A percentile compares a stretch with the other conserved stretches of the same genome.
Conservation (phyloP, 1,284 basidiomycete species). For the Bjerkandera adusta region DNA sequence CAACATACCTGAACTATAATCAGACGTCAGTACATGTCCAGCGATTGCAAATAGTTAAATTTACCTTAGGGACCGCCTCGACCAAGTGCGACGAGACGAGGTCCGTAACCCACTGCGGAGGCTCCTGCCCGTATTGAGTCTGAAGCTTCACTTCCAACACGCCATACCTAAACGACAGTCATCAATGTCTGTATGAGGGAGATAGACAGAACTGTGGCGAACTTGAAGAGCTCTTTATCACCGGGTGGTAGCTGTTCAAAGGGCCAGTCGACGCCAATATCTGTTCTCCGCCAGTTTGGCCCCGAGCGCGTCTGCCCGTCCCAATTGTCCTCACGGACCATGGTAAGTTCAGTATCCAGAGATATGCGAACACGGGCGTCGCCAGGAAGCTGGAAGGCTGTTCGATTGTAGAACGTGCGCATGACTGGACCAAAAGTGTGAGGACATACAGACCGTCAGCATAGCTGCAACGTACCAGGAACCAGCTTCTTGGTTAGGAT, state of each 20-base stretch:
- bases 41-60: not conserved
- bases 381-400: constrained; percentile 97
- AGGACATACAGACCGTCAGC: constrained; percentile 5
- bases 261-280: constrained; percentile 91
- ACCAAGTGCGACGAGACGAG: constrained; percentile 94
- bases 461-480: constrained; percentile 56
- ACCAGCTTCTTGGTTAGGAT: constrained; percentile 81
- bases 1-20: constrained; percentile 12
- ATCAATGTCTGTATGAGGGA: not conserved
- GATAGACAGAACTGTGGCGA: not conserved
- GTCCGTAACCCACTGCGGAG: constrained; percentile 95
- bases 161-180: constrained; percentile 56
- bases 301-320: constrained; percentile 78
- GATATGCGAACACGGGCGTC: constrained; percentile 98
- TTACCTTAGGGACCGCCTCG: constrained; percentile 81
- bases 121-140: constrained; percentile 95
- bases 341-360: constrained; percentile 93
- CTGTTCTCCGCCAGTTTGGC: constrained; percentile 92
- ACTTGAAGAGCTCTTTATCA: constrained; percentile 94
- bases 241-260: constrained; percentile 77
- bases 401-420: constrained; percentile 99
- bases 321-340: constrained; percentile 97
- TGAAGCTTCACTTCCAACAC: constrained; percentile 97
- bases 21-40: not conserved
- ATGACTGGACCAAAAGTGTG: constrained; percentile 56